phyloP scores from a whole-genome alignment of 1,284 basidiomycete genomes.

The Sphaerobolus stellatus region DNA sequence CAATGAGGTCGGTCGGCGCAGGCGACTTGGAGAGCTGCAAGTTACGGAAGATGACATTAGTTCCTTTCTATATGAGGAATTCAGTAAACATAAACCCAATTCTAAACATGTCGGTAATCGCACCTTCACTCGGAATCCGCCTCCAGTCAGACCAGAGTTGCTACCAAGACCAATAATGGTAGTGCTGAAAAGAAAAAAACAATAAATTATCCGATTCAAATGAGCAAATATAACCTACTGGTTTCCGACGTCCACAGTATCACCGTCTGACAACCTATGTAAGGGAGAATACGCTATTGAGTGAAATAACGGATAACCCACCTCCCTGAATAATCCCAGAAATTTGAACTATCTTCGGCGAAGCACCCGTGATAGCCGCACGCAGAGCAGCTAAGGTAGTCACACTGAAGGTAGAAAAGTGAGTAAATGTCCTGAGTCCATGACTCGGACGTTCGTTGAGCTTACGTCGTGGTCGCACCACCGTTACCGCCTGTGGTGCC shows the following conservation, averaged over 20 bases:
- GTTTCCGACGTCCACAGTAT: slow-evolving; percentile 16
- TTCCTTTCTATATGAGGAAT: slow-evolving; percentile 14
- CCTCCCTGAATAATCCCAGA: slow-evolving; percentile 27
- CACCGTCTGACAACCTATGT: slow-evolving; percentile 13
- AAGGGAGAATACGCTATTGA: background rate
- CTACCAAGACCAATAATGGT: slow-evolving; percentile 16
- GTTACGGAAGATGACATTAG: slow-evolving; percentile 27
- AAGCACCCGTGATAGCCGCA: slow-evolving; percentile 40
- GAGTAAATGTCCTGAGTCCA: no score
- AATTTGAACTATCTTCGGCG: slow-evolving; percentile 47
- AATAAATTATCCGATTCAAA: background rate
- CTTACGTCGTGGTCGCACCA: background rate
- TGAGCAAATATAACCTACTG: slow-evolving; percentile 9
- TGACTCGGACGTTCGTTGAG: background rate
- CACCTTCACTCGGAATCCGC: background rate
- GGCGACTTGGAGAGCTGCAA: slow-evolving; percentile 23
- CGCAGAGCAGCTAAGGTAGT: slow-evolving; percentile 42
- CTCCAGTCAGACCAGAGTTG: slow-evolving; percentile 15
- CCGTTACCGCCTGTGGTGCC: background rate
- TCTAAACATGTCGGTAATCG: background rate
- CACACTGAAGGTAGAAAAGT: slow-evolving; percentile 31
- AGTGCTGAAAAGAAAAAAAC: slow-evolving; percentile 5
- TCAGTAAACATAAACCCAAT: background rate
- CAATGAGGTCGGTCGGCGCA: slow-evolving; percentile 24
- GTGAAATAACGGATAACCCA: background rate